A percentile compares a stretch with the other conserved stretches of the same genome.
These are phyloP conservation scores for Calocybe cyanea DNA, from an alignment of 768 basidiomycete genomes.

Conservation along the genomic window DNA sequence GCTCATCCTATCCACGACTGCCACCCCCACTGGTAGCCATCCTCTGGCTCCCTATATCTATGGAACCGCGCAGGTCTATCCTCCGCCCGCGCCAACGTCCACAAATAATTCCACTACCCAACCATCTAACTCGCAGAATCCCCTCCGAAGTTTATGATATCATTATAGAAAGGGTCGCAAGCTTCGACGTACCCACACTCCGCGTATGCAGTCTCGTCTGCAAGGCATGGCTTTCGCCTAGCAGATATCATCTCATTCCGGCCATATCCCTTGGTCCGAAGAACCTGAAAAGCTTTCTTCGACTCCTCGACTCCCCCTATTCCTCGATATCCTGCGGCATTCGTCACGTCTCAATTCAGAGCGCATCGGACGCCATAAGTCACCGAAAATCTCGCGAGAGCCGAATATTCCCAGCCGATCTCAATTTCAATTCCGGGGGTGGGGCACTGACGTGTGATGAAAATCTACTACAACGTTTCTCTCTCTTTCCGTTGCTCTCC, in stretches of 20 bases:
- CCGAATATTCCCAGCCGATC: slow-evolving; percentile 10
- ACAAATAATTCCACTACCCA: slow-evolving; percentile 16
- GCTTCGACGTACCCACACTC: slow-evolving; percentile 16
- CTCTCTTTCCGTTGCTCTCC: slow-evolving; percentile 14
- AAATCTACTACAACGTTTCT: slow-evolving; percentile 8
- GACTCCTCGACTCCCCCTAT: slow-evolving; percentile 14
- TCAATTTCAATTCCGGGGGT: neutral
- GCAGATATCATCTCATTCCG: slow-evolving; percentile 15
- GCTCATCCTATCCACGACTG: slow-evolving; percentile 7
- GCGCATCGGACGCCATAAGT: slow-evolving; percentile 16
- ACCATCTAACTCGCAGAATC: slow-evolving; percentile 13
- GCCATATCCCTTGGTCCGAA: slow-evolving; percentile 13
- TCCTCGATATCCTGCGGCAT: slow-evolving; percentile 14
- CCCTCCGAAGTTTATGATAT: slow-evolving; percentile 17
- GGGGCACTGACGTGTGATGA: slow-evolving; percentile 11
- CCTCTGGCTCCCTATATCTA: slow-evolving; percentile 2
- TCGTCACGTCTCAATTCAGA: slow-evolving; percentile 17
- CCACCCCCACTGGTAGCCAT: slow-evolving; percentile 3
- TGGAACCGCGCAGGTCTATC: slow-evolving; percentile 16
- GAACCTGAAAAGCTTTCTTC: slow-evolving; percentile 14
- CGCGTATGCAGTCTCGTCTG: slow-evolving; percentile 16
- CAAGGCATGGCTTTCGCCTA: slow-evolving; percentile 15
- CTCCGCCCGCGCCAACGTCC: slow-evolving; percentile 16
- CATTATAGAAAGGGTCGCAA: slow-evolving; percentile 16
- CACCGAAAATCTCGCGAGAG: slow-evolving; percentile 13